Percentiles rank a stretch among this genome's conserved stretches.
phyloP scores from a whole-genome alignment of 2,329 filamentous ascomycete genomes.

The Geosmithia flava region DNA sequence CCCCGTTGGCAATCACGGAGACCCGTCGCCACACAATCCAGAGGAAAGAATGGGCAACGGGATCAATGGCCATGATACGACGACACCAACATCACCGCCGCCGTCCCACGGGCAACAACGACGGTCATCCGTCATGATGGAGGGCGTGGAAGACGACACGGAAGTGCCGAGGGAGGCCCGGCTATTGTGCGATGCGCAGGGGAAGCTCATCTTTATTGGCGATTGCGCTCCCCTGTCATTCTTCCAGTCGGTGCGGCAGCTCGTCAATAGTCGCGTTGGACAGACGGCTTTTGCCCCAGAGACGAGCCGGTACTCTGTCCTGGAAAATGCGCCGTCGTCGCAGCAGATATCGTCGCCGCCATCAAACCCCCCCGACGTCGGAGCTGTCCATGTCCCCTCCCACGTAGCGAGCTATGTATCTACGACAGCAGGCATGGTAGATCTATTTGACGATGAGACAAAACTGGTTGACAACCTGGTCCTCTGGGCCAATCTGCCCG shows the following conservation, averaged over 20 bases:
- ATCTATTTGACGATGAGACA: constrained; percentile 29
- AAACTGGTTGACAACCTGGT: constrained; percentile 25
- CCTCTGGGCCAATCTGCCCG: constrained; percentile 24
- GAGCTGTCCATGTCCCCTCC: constrained; percentile 10
- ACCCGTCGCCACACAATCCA: neutral
- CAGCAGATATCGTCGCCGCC: neutral
- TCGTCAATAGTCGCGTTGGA: constrained; percentile 35
- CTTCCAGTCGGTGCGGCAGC: constrained; percentile 40
- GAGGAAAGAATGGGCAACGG: neutral
- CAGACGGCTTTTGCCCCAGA: constrained; percentile 37
- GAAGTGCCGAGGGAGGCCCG: constrained; percentile 41
- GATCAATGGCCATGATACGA: neutral
- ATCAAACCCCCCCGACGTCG: constrained; percentile 13
- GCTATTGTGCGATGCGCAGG: constrained; percentile 36
- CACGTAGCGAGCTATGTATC: constrained; percentile 21
- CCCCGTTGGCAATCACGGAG: neutral
- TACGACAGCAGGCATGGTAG: constrained; percentile 31
- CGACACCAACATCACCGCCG: neutral
- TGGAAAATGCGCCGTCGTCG: constrained; percentile 17
- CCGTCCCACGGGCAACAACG: neutral
- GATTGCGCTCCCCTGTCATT: constrained; percentile 44
- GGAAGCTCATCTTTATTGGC: constrained; percentile 42
- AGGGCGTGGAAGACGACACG: constrained; percentile 33
- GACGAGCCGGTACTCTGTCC: constrained; percentile 33
- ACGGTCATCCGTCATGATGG: neutral